A percentile compares a stretch with the other conserved stretches of the same genome.
Evolutionary conservation across 2,329 filamentous ascomycete species (phyloP).

Genomic region (Ploettnerulaceae sp.): DNA sequence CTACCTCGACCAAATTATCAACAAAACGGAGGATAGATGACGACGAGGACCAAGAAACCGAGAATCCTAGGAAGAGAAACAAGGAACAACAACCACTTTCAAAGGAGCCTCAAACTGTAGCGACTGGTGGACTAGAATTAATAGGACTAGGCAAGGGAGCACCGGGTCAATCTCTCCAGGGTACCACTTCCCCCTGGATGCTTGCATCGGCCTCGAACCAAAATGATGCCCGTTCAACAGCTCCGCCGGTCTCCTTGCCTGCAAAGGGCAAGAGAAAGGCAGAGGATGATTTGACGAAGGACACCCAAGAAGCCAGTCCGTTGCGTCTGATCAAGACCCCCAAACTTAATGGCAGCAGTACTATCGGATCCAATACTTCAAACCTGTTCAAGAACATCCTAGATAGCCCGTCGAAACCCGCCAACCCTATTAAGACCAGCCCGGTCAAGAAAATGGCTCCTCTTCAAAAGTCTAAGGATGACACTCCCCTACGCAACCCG

Average conservation of each 20-base stretch:
- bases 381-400: conserved; percentile 32
- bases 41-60: conserved; percentile 21
- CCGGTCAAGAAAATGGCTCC: conserved; percentile 23
- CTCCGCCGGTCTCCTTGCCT: conserved; percentile 13
- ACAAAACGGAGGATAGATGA: conserved; percentile 23
- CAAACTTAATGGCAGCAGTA: conserved; percentile 15
- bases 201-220: background rate
- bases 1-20: conserved; percentile 1
- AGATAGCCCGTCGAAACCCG: conserved; percentile 23
- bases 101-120: background rate
- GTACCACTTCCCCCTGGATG: background rate
- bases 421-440: conserved; percentile 10
- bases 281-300: conserved; percentile 29
- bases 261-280: conserved; percentile 32
- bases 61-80: conserved; percentile 26
- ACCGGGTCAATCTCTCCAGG: background rate
- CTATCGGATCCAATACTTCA: conserved; percentile 31
- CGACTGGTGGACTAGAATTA: background rate
- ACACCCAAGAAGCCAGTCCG: conserved; percentile 24
- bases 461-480: conserved; percentile 14
- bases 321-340: conserved; percentile 22
- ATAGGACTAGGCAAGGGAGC: background rate
- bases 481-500: conserved; percentile 27
- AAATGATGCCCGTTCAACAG: background rate
- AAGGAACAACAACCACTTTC: conserved; percentile 4